phyloP scores from a whole-genome alignment of 768 basidiomycete species.

The Tricholoma furcatifolium region DNA sequence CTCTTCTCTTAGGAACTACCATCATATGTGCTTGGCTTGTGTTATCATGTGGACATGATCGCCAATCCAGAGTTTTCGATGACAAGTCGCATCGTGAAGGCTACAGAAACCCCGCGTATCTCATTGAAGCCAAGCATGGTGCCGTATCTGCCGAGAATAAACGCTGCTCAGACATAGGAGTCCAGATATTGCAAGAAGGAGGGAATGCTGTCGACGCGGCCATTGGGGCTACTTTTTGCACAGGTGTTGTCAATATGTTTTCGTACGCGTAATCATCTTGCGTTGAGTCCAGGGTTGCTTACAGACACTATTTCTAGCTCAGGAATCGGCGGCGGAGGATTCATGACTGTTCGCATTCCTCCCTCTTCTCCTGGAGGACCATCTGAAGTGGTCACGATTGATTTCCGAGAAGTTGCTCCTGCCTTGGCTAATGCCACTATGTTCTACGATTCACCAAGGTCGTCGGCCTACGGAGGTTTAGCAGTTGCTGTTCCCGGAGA shows the following conservation, averaged over 20 bases:
- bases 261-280: constrained; percentile 49
- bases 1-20: constrained; percentile 6
- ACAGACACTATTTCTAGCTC: constrained; percentile 41
- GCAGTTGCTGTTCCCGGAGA: constrained; percentile 92
- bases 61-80: not conserved
- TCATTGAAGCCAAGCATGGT: constrained; percentile 62
- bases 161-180: constrained; percentile 83
- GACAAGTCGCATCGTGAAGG: constrained; percentile 4
- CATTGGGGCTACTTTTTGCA: constrained; percentile 76
- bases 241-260: constrained; percentile 87
- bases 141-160: constrained; percentile 91
- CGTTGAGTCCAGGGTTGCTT: not conserved
- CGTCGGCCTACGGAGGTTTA: constrained; percentile 73
- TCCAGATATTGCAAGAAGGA: constrained; percentile 71
- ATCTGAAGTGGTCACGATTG: constrained; percentile 71
- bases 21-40: not conserved
- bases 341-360: constrained; percentile 81
- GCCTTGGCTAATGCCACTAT: constrained; percentile 70
- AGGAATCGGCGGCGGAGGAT: constrained; percentile 86
- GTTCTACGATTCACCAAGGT: constrained; percentile 54
- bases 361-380: constrained; percentile 35
- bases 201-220: constrained; percentile 92
- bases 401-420: constrained; percentile 90
- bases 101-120: constrained; percentile 42
- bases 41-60: not conserved